A percentile compares a stretch with the other conserved stretches of the same genome.
Evolutionary conservation across 2,329 filamentous ascomycete species (phyloP).

Genomic region (Alternaria sp.): DNA sequence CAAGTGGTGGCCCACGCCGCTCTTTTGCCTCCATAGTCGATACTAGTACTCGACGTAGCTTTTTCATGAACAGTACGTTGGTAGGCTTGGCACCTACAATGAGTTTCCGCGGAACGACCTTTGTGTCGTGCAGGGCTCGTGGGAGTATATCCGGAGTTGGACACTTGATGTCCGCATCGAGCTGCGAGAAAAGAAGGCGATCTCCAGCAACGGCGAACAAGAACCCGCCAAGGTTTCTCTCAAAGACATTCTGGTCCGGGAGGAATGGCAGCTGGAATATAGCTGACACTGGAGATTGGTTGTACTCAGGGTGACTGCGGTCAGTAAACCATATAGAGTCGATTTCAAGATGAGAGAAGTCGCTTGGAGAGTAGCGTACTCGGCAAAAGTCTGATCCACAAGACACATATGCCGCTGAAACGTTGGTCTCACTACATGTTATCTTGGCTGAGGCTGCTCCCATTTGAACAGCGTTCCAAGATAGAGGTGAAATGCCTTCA

Average conservation of each 20-base stretch:
- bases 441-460: constrained; percentile 41
- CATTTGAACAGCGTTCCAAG: constrained; percentile 30
- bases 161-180: constrained; percentile 50
- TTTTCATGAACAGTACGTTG: constrained; percentile 54
- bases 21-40: constrained; percentile 53
- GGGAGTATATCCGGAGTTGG: constrained; percentile 6
- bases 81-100: constrained; percentile 37
- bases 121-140: constrained; percentile 12
- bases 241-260: constrained; percentile 41
- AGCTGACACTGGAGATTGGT: constrained; percentile 44
- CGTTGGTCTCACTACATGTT: constrained; percentile 31
- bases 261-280: constrained; percentile 40
- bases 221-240: constrained; percentile 53
- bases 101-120: constrained; percentile 39
- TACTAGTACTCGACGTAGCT: constrained; percentile 58
- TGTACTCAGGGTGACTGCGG: constrained; percentile 34
- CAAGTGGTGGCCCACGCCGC: constrained; percentile 36
- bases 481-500: constrained; percentile 5
- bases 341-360: constrained; percentile 27
- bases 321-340: constrained; percentile 52
- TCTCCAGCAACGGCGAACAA: constrained; percentile 59
- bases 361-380: constrained; percentile 29
- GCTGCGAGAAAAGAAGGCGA: constrained; percentile 57
- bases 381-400: constrained; percentile 51
- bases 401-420: constrained; percentile 45